Evolutionary conservation across 2,329 filamentous ascomycete genomes (phyloP).

Genomic region (Aspergillus tamarii): DNA sequence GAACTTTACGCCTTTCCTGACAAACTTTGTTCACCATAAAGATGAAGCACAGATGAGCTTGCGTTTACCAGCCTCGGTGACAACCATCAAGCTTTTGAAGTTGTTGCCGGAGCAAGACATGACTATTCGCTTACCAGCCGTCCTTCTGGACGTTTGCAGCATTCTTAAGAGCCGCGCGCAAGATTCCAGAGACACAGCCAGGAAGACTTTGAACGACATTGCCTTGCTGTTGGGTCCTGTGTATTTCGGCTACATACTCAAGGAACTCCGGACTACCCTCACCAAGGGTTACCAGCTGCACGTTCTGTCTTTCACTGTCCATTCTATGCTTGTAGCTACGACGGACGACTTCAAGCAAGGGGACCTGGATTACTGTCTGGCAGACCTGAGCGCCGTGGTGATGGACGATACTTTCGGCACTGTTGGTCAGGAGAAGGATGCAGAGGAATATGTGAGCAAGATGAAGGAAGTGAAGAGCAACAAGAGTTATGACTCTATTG

Average conservation of each 20-base stretch:
- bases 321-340: slow-evolving; percentile 80
- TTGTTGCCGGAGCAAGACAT: slow-evolving; percentile 75
- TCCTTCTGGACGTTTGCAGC: slow-evolving; percentile 89
- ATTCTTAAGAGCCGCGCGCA: slow-evolving; percentile 87
- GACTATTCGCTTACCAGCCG: slow-evolving; percentile 73
- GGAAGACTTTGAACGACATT: slow-evolving; percentile 85
- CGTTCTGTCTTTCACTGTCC: slow-evolving; percentile 91
- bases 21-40: slow-evolving; percentile 88
- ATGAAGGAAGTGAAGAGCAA: slow-evolving; percentile 98
- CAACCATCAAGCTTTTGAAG: slow-evolving; percentile 83
- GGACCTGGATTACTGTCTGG: slow-evolving; percentile 85
- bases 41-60: slow-evolving; percentile 93
- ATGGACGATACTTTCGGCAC: slow-evolving; percentile 98
- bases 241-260: slow-evolving; percentile 91
- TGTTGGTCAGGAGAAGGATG: slow-evolving; percentile 93
- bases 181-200: slow-evolving; percentile 86
- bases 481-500: slow-evolving; percentile 98
- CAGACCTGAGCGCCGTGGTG: slow-evolving; percentile 76
- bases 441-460: slow-evolving; percentile 89
- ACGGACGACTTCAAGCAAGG: slow-evolving; percentile 76
- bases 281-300: slow-evolving; percentile 89
- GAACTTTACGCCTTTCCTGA: slow-evolving; percentile 76
- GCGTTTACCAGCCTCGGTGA: slow-evolving; percentile 85
- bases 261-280: slow-evolving; percentile 81
- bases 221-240: slow-evolving; percentile 76